These are phyloP conservation scores for Kregervanrija fluxuum DNA, from an alignment of 805 yeast species.

Conservation along the genomic window DNA sequence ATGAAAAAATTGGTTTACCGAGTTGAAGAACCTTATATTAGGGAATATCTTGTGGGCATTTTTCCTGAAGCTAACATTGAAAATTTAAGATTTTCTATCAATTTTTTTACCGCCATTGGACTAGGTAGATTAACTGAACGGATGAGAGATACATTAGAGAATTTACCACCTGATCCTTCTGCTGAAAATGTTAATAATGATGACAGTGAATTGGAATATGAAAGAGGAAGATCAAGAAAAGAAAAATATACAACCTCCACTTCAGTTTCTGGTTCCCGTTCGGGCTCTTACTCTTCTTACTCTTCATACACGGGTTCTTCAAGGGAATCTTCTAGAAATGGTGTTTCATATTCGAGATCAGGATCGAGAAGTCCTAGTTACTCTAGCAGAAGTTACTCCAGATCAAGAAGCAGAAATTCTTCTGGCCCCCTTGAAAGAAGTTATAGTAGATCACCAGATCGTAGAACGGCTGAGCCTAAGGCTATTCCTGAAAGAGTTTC, in stretches of 20 bases:
- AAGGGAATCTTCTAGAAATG: no score
- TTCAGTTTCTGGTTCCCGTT: slow-evolving; percentile 3
- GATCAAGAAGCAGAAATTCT: slow-evolving; percentile 7
- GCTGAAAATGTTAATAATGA: slow-evolving; percentile 5
- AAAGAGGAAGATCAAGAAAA: slow-evolving; percentile 5
- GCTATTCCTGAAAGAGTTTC: background rate
- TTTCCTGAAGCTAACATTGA: slow-evolving; percentile 55
- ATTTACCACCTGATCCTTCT: slow-evolving; percentile 18
- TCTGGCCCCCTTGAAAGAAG: no score
- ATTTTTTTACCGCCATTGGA: slow-evolving; percentile 89
- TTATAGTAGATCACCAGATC: no score
- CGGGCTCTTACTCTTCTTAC: slow-evolving; percentile 14
- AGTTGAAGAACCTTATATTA: slow-evolving; percentile 44
- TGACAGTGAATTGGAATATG: slow-evolving; percentile 1
- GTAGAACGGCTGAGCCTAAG: no score
- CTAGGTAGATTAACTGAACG: slow-evolving; percentile 75
- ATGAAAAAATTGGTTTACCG: slow-evolving; percentile 39
- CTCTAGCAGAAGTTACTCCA: background rate
- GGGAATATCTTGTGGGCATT: slow-evolving; percentile 44
- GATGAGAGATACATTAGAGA: slow-evolving; percentile 48
- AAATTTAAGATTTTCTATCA: slow-evolving; percentile 68
- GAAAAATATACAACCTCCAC: background rate
- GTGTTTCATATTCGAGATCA: slow-evolving; percentile 12
- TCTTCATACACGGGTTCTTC: slow-evolving; percentile 5
- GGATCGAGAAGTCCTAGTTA: slow-evolving; percentile 6